Base-by-base conservation (phyloP, 2,329 filamentous ascomycete genomes). In the Penicillium brasilianum region DNA sequence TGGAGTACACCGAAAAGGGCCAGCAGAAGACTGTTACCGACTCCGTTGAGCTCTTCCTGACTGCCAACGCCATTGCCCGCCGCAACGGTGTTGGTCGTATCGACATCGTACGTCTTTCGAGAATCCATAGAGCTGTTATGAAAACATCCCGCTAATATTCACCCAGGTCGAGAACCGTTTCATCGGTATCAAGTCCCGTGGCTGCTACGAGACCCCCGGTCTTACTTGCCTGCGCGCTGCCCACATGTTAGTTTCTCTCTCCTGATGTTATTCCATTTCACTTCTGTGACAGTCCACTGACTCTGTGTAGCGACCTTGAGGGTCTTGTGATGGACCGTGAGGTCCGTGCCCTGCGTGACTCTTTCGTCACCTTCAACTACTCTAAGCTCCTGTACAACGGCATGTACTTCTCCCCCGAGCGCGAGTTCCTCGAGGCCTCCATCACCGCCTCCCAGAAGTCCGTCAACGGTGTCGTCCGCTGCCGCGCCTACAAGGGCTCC, bases 151-250 rank as follows among this genome's bases (percentile, higher is more conserved):
- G 50, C 37, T 64, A 41, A 66, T n/a, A 14, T 2, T 11, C 20
- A 36, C 8, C 28, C 25, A 66, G 64, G 64, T 93, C 63, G 90
- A 92, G 78, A 90, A 91, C 81, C 85, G 91, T 57, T 91, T 90
- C 82, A 90, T 91, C 73, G 91, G 90, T 65, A 83, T 93, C 71
- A 93, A 93, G 83, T 88, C 85, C 68, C 87, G 91, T 71, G 91
- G 91, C 71, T 93, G 90, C 83, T 93, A 93, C 82, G 91, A 93
- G 69, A 73, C 72, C 57, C 72, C 72, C 32, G 71, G 70, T 67
- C 71, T 73, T 36, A 75, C 72, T 62, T 72, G 69, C 64, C 66
- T 76, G 65, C 71, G 72, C 57, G 63, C 72, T 60, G 72, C 73
- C 57, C 74, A 75, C 66, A 64, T 88, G 66, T 69, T 39, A 66